A percentile compares a stretch with the other conserved stretches of the same genome.
Evolutionary conservation across 2,329 filamentous ascomycete genomes (phyloP).

Genomic region (Cladosporium sp.): DNA sequence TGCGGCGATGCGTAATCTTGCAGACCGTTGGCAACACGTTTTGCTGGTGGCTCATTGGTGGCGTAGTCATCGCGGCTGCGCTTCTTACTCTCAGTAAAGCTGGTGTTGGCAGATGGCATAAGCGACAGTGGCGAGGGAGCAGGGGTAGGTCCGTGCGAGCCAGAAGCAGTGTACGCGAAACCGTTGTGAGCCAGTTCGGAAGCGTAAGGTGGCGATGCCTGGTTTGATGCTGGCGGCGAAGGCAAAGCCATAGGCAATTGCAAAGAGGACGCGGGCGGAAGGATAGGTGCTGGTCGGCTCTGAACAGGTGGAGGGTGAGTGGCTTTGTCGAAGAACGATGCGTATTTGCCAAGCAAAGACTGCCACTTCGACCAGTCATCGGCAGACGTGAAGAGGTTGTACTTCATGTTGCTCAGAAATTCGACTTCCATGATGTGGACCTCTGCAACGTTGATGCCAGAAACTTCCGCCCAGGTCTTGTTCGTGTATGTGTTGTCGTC

Average conservation of each 20-base stretch:
- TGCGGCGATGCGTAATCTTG: slow-evolving; percentile 26
- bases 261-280: slow-evolving; percentile 46
- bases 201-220: slow-evolving; percentile 47
- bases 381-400: slow-evolving; percentile 81
- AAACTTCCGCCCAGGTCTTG: slow-evolving; percentile 98
- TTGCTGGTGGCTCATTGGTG: slow-evolving; percentile 51
- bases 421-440: slow-evolving; percentile 99
- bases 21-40: slow-evolving; percentile 38
- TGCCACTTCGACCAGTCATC: slow-evolving; percentile 87
- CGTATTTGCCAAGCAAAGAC: slow-evolving; percentile 73
- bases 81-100: slow-evolving; percentile 40
- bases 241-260: slow-evolving; percentile 44
- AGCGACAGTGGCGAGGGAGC: slow-evolving; percentile 40
- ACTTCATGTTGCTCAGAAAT: slow-evolving; percentile 97
- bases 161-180: slow-evolving; percentile 35
- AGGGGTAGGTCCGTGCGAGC: slow-evolving; percentile 35
- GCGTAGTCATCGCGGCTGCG: slow-evolving; percentile 52
- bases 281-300: slow-evolving; percentile 35
- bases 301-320: slow-evolving; percentile 35
- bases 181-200: slow-evolving; percentile 30
- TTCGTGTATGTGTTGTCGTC: slow-evolving; percentile 99
- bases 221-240: slow-evolving; percentile 47
- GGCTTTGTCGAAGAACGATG: slow-evolving; percentile 73
- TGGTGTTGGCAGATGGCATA: slow-evolving; percentile 33
- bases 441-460: slow-evolving; percentile 85